Evolutionary conservation across 495 filamentous ascomycete species (phyloP).

Genomic region (Evernia prunastri): DNA sequence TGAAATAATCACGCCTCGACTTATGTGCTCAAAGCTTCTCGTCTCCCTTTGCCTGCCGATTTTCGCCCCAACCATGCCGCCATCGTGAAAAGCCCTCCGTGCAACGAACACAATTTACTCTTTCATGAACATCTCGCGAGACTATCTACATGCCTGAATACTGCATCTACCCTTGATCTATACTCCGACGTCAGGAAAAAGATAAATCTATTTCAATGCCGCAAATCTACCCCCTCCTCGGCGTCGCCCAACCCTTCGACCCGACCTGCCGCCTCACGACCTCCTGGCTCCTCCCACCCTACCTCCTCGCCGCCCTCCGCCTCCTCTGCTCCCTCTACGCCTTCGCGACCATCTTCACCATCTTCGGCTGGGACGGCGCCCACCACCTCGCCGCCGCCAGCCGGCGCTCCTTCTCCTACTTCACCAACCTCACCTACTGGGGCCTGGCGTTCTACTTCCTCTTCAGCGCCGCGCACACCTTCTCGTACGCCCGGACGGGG

Average conservation of each 20-base stretch:
- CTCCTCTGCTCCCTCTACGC: conserved; percentile 60
- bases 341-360: conserved; percentile 63
- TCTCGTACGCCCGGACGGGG: conserved; percentile 53
- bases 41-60: not conserved
- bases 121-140: too few relatives aligned
- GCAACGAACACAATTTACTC: too few relatives aligned
- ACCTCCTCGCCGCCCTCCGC: conserved; percentile 51
- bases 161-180: too few relatives aligned
- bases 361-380: conserved; percentile 53
- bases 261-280: conserved; percentile 60
- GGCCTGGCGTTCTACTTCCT: conserved; percentile 72
- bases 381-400: conserved; percentile 38
- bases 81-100: not conserved
- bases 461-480: conserved; percentile 56
- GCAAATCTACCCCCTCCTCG: conserved; percentile 20
- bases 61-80: not conserved
- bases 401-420: conserved; percentile 62
- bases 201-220: too few relatives aligned
- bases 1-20: too few relatives aligned
- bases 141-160: too few relatives aligned
- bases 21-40: not conserved
- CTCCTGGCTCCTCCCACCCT: conserved; percentile 68
- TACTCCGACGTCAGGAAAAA: too few relatives aligned
- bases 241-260: conserved; percentile 41
- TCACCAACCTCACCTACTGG: conserved; percentile 76